Conservation (phyloP, 2,329 filamentous ascomycete genomes). For the Xylariales sp. region DNA sequence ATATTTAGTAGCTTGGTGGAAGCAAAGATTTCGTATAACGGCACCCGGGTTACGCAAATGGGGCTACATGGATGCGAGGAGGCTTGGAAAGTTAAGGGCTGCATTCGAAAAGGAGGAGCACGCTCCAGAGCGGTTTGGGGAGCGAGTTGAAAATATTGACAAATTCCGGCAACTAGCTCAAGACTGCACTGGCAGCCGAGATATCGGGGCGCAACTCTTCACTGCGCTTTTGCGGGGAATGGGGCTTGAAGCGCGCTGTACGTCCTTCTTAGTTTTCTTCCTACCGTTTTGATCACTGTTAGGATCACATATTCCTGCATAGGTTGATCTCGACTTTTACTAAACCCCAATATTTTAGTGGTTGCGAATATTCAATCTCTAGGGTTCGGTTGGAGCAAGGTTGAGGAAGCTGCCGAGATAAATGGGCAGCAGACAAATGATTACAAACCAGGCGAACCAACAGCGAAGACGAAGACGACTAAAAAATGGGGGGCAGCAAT, state of each 20-base stretch:
- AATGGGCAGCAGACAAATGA: slow-evolving; percentile 49
- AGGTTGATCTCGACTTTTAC: neutral
- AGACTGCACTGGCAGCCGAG: slow-evolving; percentile 81
- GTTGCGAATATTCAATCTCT: slow-evolving; percentile 86
- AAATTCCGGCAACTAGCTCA: slow-evolving; percentile 77
- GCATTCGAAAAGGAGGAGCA: slow-evolving; percentile 73
- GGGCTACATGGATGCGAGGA: slow-evolving; percentile 85
- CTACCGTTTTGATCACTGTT: neutral
- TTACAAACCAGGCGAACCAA: slow-evolving; percentile 30
- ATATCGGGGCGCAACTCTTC: slow-evolving; percentile 90
- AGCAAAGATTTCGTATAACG: slow-evolving; percentile 80
- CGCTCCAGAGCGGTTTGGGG: slow-evolving; percentile 77
- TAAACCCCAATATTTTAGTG: slow-evolving; percentile 54
- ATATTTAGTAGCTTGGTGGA: slow-evolving; percentile 87
- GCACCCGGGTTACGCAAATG: slow-evolving; percentile 86
- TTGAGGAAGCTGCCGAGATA: slow-evolving; percentile 77
- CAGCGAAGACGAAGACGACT: slow-evolving; percentile 54
- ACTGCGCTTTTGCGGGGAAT: slow-evolving; percentile 84
- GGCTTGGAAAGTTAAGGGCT: slow-evolving; percentile 78
- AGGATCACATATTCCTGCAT: neutral
- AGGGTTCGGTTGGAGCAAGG: slow-evolving; percentile 91
- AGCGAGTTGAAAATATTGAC: slow-evolving; percentile 74
- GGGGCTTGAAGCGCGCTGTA: slow-evolving; percentile 78
- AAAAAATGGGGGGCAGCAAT: slow-evolving; percentile 39
- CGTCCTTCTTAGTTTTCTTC: slow-evolving; percentile 7